Conservation (phyloP, 768 basidiomycete species). For the Chalciporus sphaerocephalus region DNA sequence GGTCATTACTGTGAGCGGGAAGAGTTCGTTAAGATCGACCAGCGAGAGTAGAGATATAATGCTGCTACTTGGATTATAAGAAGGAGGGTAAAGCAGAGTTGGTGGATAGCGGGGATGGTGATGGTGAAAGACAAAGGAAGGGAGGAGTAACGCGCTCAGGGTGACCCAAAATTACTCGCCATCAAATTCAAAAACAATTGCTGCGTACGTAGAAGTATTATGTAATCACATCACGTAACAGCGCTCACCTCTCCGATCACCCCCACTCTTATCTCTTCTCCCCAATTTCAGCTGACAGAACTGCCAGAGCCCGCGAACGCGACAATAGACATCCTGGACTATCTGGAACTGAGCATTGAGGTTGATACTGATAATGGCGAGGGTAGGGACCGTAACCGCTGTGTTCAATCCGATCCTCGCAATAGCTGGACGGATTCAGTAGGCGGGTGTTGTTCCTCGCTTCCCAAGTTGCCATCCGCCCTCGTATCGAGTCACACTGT, state of each 20-base stretch:
- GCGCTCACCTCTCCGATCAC: conserved; percentile 23
- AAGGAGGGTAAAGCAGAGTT: conserved; percentile 8
- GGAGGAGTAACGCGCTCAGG: conserved; percentile 19
- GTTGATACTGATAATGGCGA: too few species aligned
- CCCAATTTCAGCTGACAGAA: conserved; percentile 4
- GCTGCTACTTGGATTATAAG: conserved; percentile 14
- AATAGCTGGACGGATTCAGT: background rate
- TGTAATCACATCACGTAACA: conserved; percentile 29
- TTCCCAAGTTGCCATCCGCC: conserved; percentile 4
- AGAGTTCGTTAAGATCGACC: conserved; percentile 23
- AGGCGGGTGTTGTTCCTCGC: conserved; percentile 2
- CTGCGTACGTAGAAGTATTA: conserved; percentile 29
- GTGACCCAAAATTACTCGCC: conserved; percentile 31
- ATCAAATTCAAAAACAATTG: conserved; percentile 33
- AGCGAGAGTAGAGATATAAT: conserved; percentile 23
- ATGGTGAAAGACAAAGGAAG: conserved; percentile 29
- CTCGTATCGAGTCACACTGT: background rate
- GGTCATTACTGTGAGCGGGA: conserved; percentile 18
- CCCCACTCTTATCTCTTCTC: conserved; percentile 9
- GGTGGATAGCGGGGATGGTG: conserved; percentile 21
- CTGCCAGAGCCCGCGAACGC: background rate
- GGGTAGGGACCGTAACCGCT: too few species aligned
- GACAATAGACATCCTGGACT: too few species aligned
- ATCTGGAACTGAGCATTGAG: too few species aligned
- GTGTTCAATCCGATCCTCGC: background rate